Evolutionary conservation across 2,329 filamentous ascomycete species (phyloP).

Genomic region (Cercospora zeina): DNA sequence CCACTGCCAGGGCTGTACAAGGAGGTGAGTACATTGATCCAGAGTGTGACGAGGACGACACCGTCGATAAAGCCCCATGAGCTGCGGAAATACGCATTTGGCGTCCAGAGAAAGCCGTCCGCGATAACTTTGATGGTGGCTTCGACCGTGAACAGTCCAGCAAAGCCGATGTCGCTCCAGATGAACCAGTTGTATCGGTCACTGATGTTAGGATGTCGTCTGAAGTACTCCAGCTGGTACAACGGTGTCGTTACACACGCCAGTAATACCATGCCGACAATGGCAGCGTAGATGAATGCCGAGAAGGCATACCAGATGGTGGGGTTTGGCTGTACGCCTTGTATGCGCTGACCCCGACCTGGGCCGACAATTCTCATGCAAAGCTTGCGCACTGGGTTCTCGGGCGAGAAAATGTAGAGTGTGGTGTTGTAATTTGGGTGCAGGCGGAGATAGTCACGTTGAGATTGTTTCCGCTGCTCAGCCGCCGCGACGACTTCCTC

Average conservation of each 20-base stretch:
- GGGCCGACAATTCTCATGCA: constrained; percentile 92
- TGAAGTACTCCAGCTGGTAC: constrained; percentile 86
- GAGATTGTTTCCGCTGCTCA: constrained; percentile 78
- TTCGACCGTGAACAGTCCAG: constrained; percentile 80
- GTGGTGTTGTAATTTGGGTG: constrained; percentile 93
- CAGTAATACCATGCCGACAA: constrained; percentile 95
- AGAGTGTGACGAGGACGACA: constrained; percentile 85
- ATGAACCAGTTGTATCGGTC: constrained; percentile 84
- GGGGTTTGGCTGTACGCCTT: constrained; percentile 86
- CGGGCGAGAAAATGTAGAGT: constrained; percentile 79
- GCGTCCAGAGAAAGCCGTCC: constrained; percentile 93
- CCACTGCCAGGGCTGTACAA: constrained; percentile 79
- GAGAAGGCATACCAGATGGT: constrained; percentile 92
- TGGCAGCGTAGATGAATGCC: constrained; percentile 87
- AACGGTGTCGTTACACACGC: constrained; percentile 93
- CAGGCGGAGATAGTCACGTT: constrained; percentile 82
- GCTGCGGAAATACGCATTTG: constrained; percentile 93
- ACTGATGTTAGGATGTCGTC: constrained; percentile 32
- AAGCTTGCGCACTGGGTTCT: constrained; percentile 73
- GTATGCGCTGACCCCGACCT: constrained; percentile 79
- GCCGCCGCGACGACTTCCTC: constrained; percentile 84
- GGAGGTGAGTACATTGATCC: constrained; percentile 88
- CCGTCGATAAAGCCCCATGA: constrained; percentile 97
- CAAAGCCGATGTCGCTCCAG: constrained; percentile 89
- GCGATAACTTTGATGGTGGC: constrained; percentile 90